Evolutionary conservation across 163 green algal species (phyloP).

Genomic region (Prototheca cutis): DNA sequence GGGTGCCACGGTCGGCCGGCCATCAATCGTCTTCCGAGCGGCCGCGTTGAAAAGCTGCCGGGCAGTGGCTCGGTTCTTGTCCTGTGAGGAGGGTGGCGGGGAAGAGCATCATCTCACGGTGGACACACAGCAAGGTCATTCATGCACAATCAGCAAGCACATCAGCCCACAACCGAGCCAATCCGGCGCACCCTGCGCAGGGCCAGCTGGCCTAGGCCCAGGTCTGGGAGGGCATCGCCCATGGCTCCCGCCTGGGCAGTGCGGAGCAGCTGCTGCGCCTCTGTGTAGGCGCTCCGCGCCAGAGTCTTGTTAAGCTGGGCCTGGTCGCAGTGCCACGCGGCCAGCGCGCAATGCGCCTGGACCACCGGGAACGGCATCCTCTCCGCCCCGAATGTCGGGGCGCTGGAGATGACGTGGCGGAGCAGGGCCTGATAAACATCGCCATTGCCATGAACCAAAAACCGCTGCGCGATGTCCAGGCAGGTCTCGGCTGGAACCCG

Average conservation of each 20-base stretch:
- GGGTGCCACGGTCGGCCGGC: conserved; percentile 41
- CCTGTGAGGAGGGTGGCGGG: too few relatives aligned
- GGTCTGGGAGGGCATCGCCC: conserved; percentile 59
- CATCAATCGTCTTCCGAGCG: conserved; percentile 33
- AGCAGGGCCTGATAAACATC: background rate
- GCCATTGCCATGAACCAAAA: background rate
- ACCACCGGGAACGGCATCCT: background rate
- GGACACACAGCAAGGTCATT: too few relatives aligned
- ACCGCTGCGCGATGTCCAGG: background rate
- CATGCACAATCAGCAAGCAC: too few relatives aligned
- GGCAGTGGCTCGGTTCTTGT: conserved; percentile 25
- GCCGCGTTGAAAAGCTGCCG: conserved; percentile 41
- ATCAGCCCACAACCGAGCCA: too few relatives aligned
- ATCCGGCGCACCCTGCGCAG: conserved; percentile 55
- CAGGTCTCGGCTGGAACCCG: background rate
- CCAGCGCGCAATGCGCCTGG: conserved; percentile 21
- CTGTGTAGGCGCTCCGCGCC: background rate
- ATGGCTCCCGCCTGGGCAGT: conserved; percentile 32
- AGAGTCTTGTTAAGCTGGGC: background rate
- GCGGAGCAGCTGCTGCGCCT: conserved; percentile 29
- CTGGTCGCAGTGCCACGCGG: conserved; percentile 15
- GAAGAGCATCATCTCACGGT: too few relatives aligned
- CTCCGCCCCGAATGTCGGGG: background rate
- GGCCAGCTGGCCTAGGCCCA: conserved; percentile 50
- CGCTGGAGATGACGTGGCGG: background rate